A percentile compares a stretch with the other conserved stretches of the same genome.
Conservation (phyloP, 345 rosid species). For the Brassica incana region DNA sequence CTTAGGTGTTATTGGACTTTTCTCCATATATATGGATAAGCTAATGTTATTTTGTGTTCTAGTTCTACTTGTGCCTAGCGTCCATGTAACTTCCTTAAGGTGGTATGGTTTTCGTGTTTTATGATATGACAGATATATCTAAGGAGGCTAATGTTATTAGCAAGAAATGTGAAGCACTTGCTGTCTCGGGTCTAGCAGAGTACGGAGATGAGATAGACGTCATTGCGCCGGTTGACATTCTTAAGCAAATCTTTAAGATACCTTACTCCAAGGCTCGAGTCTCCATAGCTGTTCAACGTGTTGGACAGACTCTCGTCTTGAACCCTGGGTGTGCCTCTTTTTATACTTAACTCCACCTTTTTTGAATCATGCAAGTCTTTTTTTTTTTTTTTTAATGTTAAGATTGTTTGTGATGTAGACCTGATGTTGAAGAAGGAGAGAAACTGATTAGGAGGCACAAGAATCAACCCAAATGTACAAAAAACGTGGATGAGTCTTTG, state of each 20-base stretch:
- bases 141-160: slow-evolving; percentile 64
- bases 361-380: neutral
- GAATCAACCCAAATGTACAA: slow-evolving; percentile 73
- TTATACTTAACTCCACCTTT: neutral
- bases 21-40: too few relatives aligned
- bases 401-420: slow-evolving; percentile 48
- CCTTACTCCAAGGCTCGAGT: slow-evolving; percentile 92
- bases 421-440: slow-evolving; percentile 94
- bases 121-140: slow-evolving; percentile 54
- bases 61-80: neutral
- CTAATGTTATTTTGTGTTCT: too few relatives aligned
- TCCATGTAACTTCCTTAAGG: neutral
- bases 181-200: slow-evolving; percentile 89
- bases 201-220: slow-evolving; percentile 97
- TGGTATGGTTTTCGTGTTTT: slow-evolving; percentile 4
- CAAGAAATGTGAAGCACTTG: slow-evolving; percentile 88
- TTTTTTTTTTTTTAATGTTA: neutral
- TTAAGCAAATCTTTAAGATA: slow-evolving; percentile 94
- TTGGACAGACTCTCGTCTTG: slow-evolving; percentile 89
- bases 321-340: slow-evolving; percentile 63
- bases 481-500: slow-evolving; percentile 58
- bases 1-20: too few relatives aligned
- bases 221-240: slow-evolving; percentile 82
- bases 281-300: slow-evolving; percentile 86
- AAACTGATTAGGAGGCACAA: slow-evolving; percentile 72